These are phyloP conservation scores for Botrytis squamosa DNA, from an alignment of 2,329 filamentous ascomycete genomes.

Conservation along the genomic window DNA sequence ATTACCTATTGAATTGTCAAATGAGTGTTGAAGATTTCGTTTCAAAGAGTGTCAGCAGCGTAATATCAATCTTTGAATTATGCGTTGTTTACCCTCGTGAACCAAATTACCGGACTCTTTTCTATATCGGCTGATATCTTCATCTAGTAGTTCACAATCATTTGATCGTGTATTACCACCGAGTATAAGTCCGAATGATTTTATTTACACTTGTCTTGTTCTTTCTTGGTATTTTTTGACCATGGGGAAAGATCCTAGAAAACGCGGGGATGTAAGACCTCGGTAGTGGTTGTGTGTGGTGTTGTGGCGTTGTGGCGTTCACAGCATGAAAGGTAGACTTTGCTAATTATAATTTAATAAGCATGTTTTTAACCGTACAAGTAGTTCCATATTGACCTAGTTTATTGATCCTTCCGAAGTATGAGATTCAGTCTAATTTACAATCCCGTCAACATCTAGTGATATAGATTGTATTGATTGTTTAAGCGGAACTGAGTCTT, in stretches of 20 bases:
- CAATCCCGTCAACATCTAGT: not conserved
- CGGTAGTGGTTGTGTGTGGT: not conserved
- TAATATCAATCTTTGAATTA: not conserved
- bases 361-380: not conserved
- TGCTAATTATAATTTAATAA: not conserved
- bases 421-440: not conserved
- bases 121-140: constrained; percentile 17
- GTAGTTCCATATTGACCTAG: not conserved
- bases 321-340: not conserved
- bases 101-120: constrained; percentile 17
- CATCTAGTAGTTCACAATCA: not conserved
- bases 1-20: not conserved
- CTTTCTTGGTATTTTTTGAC: not conserved
- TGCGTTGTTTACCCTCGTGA: constrained; percentile 20
- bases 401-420: not conserved
- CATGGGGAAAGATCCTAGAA: constrained; percentile 3
- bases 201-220: not conserved
- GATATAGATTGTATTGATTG: not conserved
- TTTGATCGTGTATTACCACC: constrained; percentile 22
- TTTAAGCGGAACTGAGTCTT: not conserved
- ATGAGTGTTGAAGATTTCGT: not conserved
- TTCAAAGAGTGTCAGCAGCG: constrained; percentile 14
- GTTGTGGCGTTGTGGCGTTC: constrained; percentile 9
- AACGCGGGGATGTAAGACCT: constrained; percentile 10
- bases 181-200: constrained; percentile 18